Evolutionary conservation across 306 rosid species (phyloP), one percentile per base, ranked within the genome.

Genomic region (Urtica urens): DNA sequence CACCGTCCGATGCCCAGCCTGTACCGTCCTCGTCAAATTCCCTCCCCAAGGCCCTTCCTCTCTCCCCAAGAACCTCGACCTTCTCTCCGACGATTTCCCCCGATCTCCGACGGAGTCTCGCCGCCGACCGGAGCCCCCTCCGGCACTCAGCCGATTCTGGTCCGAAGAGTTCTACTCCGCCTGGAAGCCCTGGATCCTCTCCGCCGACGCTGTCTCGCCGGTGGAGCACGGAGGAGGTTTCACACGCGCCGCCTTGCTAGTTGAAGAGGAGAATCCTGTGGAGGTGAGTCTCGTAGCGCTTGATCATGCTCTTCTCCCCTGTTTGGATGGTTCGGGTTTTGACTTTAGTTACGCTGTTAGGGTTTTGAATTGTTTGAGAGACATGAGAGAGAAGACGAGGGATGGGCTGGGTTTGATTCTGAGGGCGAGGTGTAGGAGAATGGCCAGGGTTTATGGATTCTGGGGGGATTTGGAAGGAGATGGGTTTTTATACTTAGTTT

Each of bases 41-140:
- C 77, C 88, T 2, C 35, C 72, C 3, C 69, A 63, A 49, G 90
- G 93, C 1, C 80, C 90, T 42, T 69, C 78, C 34, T 71, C 79
- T 58, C 84, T 88, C 15, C 97, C 97, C 38, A 88, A 84, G 69
- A 88, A 88, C 78, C 81, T 84, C 57, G 97, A 88, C 50, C 93
- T 88, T 30, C 93, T 88, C 48, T 46, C 67, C 42, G 70, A 60
- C 23, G 40, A 61, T 21, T 60, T 58, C 13, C 65, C 35, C 16
- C 61, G 6, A 17, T 57, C 55, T 29, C 60, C 74, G 23, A 59
- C 58, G 21, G 55, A 70, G 17, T 51, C n/a, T 16, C 49, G 9
- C 15, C 4, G 17, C 17, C 17, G 15, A 38, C 7, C 19, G 35
- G 14, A 12, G 46, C 16, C 49, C 13, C 54, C n/a, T 47, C 15